These are phyloP conservation scores for Candida ficus DNA, from an alignment of 805 yeast species.

Conservation along the genomic window DNA sequence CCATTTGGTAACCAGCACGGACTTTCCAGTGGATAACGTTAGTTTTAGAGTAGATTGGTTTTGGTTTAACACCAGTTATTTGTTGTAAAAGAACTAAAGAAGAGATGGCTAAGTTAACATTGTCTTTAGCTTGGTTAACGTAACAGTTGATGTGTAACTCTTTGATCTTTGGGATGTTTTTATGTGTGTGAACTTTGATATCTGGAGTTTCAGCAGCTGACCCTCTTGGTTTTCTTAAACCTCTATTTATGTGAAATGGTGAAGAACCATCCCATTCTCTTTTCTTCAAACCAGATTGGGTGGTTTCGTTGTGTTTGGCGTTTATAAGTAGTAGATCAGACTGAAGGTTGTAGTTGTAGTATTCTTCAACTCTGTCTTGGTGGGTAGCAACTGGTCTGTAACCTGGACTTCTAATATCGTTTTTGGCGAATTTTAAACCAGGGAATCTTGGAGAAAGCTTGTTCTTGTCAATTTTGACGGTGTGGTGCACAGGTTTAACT, in stretches of 20 bases:
- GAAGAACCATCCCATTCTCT: slow-evolving; percentile 85
- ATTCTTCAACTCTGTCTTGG: slow-evolving; percentile 76
- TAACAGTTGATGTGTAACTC: slow-evolving; percentile 72
- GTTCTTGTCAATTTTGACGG: slow-evolving; percentile 68
- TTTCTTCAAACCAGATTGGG: slow-evolving; percentile 55
- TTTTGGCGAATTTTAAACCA: slow-evolving; percentile 57
- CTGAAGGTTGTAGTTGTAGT: slow-evolving; percentile 67
- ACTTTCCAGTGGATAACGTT: slow-evolving; percentile 84
- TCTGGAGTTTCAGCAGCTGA: slow-evolving; percentile 70
- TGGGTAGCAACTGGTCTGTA: slow-evolving; percentile 70
- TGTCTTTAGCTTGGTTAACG: slow-evolving; percentile 64
- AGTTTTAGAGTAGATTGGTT: slow-evolving; percentile 63
- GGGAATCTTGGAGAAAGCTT: slow-evolving; percentile 72
- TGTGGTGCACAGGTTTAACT: slow-evolving; percentile 90
- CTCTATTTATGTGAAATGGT: slow-evolving; percentile 86
- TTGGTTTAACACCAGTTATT: slow-evolving; percentile 87
- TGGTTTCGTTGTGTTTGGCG: slow-evolving; percentile 60
- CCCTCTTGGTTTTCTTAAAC: slow-evolving; percentile 71
- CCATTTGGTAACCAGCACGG: slow-evolving; percentile 85
- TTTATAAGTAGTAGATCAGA: slow-evolving; percentile 74
- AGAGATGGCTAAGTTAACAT: slow-evolving; percentile 67
- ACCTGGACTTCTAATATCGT: slow-evolving; percentile 75
- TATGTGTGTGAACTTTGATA: slow-evolving; percentile 57
- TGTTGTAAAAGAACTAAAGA: slow-evolving; percentile 82
- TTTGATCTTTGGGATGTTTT: slow-evolving; percentile 67